phyloP scores from a whole-genome alignment of 257 asterid genomes.

The Solanum phureja region DNA sequence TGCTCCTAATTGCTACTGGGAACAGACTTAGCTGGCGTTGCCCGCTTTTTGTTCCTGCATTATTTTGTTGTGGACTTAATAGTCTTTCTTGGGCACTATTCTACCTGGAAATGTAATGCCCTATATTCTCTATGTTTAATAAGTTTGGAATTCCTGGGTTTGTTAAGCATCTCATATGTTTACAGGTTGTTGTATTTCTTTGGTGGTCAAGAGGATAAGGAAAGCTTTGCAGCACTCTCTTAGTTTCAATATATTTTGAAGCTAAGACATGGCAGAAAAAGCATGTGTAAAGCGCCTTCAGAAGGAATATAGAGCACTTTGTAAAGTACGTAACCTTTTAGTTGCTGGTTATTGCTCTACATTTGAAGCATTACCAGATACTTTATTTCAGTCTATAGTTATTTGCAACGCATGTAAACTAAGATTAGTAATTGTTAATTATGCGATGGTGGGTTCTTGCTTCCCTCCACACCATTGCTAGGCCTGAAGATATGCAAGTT shows the following conservation, averaged over 20 bases:
- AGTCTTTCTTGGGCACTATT: background rate
- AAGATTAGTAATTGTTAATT: background rate
- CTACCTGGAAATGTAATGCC: background rate
- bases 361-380: background rate
- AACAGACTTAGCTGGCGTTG: background rate
- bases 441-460: background rate
- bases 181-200: background rate
- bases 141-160: background rate
- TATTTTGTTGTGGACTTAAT: background rate
- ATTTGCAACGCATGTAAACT: background rate
- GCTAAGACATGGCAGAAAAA: slow-evolving; percentile 57
- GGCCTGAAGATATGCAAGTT: background rate
- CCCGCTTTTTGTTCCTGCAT: background rate
- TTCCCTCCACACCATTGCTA: background rate
- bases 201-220: background rate
- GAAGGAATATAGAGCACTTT: slow-evolving; percentile 92
- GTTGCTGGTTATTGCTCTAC: background rate
- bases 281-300: slow-evolving; percentile 94
- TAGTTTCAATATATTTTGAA: background rate
- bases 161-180: background rate
- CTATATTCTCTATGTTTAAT: background rate
- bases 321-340: slow-evolving; percentile 51
- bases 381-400: background rate
- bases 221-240: background rate
- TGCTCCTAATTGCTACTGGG: background rate